phyloP scores from a whole-genome alignment of 139 green algal genomes.

The Penium margaritaceum region DNA sequence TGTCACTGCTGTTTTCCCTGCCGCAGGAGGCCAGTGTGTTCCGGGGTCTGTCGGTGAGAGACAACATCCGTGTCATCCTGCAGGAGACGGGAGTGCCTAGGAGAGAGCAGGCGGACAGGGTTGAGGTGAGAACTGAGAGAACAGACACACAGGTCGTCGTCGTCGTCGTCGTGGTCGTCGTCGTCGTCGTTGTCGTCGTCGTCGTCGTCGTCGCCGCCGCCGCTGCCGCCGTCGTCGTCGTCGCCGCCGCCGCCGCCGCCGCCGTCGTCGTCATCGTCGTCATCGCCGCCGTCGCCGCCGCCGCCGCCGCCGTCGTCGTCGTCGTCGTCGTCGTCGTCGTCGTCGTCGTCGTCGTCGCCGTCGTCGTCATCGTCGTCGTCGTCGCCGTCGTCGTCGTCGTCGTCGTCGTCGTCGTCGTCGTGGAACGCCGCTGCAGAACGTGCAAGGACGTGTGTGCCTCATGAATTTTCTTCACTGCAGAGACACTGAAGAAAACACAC shows the following conservation, averaged over 20 bases:
- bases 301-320: background rate
- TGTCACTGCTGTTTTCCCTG: no score
- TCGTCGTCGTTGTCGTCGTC: background rate
- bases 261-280: background rate
- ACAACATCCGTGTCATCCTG: conserved; percentile 44
- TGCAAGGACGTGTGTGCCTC: no score
- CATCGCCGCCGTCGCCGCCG: background rate
- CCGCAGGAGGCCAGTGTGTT: conserved; percentile 41
- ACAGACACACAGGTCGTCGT: no score
- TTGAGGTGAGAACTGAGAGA: background rate
- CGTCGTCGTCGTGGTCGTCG: background rate
- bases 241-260: background rate
- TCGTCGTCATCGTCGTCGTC: background rate
- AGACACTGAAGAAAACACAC: no score
- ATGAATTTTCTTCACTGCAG: no score
- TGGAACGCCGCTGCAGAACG: no score
- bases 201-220: background rate
- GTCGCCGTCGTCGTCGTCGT: background rate
- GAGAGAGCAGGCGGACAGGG: background rate
- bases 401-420: conserved; percentile 12
- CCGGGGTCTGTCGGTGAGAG: conserved; percentile 25
- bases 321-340: background rate
- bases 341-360: background rate
- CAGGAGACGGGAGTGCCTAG: conserved; percentile 26
- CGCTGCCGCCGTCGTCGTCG: background rate